Percentiles rank a stretch among this genome's conserved stretches.
These are phyloP conservation scores for Brettanomyces bruxellensis DNA, from an alignment of 805 yeast species.

Conservation along the genomic window DNA sequence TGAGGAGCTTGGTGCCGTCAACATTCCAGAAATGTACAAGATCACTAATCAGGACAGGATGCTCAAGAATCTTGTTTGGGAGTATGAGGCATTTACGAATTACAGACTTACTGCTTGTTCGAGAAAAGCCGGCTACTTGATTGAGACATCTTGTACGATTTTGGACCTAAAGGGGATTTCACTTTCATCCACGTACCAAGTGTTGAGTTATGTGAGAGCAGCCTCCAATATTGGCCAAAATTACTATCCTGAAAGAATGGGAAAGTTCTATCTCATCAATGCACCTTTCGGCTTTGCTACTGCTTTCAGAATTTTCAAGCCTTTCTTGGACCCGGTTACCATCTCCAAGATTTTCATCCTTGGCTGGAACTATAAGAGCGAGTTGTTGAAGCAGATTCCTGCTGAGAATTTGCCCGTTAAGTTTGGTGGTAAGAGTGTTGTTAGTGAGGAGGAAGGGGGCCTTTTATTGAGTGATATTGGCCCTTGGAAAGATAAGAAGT, in stretches of 20 bases:
- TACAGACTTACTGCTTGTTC: slow-evolving; percentile 92
- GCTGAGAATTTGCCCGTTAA: slow-evolving; percentile 83
- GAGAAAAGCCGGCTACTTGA: slow-evolving; percentile 63
- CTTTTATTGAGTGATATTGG: slow-evolving; percentile 85
- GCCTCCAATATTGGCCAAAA: slow-evolving; percentile 94
- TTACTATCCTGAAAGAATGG: slow-evolving; percentile 99
- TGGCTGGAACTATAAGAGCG: slow-evolving; percentile 70
- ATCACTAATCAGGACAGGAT: slow-evolving; percentile 92
- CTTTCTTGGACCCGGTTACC: slow-evolving; percentile 95
- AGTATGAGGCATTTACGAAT: slow-evolving; percentile 82
- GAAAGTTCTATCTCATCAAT: slow-evolving; percentile 89
- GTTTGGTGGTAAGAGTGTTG: slow-evolving; percentile 78
- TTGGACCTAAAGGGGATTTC: slow-evolving; percentile 94
- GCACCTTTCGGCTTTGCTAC: slow-evolving; percentile 97
- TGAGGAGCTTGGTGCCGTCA: slow-evolving; percentile 89
- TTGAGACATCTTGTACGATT: slow-evolving; percentile 95
- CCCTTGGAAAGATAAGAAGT: slow-evolving; percentile 92
- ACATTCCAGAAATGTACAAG: slow-evolving; percentile 83
- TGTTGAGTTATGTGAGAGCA: slow-evolving; percentile 79
- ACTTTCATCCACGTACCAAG: slow-evolving; percentile 73
- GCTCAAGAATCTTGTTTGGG: slow-evolving; percentile 95
- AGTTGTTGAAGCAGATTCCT: slow-evolving; percentile 86
- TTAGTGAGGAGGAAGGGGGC: slow-evolving; percentile 63
- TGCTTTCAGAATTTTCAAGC: slow-evolving; percentile 84
- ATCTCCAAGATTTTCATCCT: slow-evolving; percentile 89